phyloP scores from a whole-genome alignment of 2,329 filamentous ascomycete species.

The Aspergillus sojae region DNA sequence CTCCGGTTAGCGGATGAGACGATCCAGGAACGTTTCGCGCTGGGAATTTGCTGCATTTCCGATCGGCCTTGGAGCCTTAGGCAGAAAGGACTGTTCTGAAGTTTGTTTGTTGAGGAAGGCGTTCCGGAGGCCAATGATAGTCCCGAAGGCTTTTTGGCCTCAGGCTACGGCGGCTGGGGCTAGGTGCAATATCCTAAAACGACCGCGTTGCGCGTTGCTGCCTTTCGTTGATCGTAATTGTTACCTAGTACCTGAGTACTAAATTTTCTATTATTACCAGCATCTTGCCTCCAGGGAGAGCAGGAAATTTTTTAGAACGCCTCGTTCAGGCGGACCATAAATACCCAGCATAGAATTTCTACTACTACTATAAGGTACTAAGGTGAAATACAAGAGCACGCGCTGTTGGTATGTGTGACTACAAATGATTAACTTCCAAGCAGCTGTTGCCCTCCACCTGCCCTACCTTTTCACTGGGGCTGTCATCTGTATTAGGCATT shows the following conservation, averaged over 20 bases:
- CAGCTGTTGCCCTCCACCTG: not conserved
- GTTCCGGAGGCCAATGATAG: not conserved
- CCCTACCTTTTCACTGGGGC: not conserved
- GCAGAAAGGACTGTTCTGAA: not conserved
- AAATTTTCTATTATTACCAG: not conserved
- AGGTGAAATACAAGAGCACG: not conserved
- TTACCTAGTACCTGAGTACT: not conserved
- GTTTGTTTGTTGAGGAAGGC: not conserved
- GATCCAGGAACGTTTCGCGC: slow-evolving; percentile 25
- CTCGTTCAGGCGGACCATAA: not conserved
- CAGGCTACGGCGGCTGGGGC: not conserved
- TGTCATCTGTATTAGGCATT: not conserved
- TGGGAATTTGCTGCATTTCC: slow-evolving; percentile 10
- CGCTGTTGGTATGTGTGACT: not conserved
- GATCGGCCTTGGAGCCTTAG: slow-evolving; percentile 5
- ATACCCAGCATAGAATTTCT: not conserved
- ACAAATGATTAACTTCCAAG: not conserved
- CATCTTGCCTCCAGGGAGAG: not conserved
- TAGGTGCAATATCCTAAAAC: slow-evolving; percentile 14
- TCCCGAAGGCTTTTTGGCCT: not conserved
- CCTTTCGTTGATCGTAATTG: not conserved
- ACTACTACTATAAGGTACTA: not conserved
- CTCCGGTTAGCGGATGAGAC: slow-evolving; percentile 19
- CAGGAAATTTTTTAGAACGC: not conserved
- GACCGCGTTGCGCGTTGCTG: slow-evolving; percentile 16